A percentile compares a stretch with the other conserved stretches of the same genome.
Evolutionary conservation across 768 basidiomycete genomes (phyloP).

Genomic region (Gautieria morchelliformis): DNA sequence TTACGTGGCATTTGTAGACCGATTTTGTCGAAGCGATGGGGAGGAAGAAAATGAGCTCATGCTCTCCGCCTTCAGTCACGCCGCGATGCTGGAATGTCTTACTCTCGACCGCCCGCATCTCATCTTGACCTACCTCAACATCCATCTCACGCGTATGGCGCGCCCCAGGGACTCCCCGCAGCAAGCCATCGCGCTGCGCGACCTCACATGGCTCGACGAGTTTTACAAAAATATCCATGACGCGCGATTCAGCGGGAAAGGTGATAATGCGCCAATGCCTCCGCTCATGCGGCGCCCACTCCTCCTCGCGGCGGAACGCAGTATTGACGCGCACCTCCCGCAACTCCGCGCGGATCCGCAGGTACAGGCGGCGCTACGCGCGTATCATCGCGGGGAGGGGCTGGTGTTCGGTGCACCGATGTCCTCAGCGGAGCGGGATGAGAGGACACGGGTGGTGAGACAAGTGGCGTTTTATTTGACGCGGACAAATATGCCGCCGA

Average conservation of each 20-base stretch:
- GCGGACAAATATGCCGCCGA: slow-evolving; percentile 5
- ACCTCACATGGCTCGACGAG: slow-evolving; percentile 63
- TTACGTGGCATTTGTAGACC: slow-evolving; percentile 75
- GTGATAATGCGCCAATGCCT: slow-evolving; percentile 45
- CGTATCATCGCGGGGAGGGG: slow-evolving; percentile 13
- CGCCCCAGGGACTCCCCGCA: slow-evolving; percentile 35
- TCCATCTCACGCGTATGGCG: slow-evolving; percentile 62
- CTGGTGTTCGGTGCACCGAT: not conserved
- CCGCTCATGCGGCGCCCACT: slow-evolving; percentile 44
- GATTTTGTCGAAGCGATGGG: slow-evolving; percentile 55
- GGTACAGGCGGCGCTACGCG: slow-evolving; percentile 7
- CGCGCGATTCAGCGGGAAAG: slow-evolving; percentile 61
- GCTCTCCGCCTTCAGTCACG: slow-evolving; percentile 67
- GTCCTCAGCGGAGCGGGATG: not conserved
- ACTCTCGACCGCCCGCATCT: slow-evolving; percentile 83
- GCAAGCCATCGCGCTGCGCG: slow-evolving; percentile 65
- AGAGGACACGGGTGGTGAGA: not conserved
- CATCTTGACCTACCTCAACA: slow-evolving; percentile 60
- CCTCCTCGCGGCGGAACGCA: slow-evolving; percentile 11
- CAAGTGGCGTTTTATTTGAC: slow-evolving; percentile 5
- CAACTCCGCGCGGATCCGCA: slow-evolving; percentile 9
- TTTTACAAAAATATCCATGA: slow-evolving; percentile 73
- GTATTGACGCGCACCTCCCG: slow-evolving; percentile 5
- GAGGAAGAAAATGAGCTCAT: slow-evolving; percentile 33
- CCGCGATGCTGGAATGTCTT: slow-evolving; percentile 75